Base-by-base conservation (phyloP, 1,284 basidiomycete genomes). In the Naganishia albida region DNA sequence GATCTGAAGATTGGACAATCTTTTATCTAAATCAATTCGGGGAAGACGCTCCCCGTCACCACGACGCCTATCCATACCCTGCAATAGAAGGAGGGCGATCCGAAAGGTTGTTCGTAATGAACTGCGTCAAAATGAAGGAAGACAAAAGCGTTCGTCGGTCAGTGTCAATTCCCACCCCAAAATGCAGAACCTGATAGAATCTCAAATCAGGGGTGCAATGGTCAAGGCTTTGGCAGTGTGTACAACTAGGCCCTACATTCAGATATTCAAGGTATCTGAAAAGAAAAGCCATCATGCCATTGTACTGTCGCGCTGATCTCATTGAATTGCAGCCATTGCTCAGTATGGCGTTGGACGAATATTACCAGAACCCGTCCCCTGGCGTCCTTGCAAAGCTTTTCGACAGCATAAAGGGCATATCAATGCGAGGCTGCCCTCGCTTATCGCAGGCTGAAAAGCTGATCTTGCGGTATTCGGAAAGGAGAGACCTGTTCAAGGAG, bases 201-300 rank as follows among this genome's bases (percentile, higher is more conserved):
- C 12, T 25, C 39, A 10, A 12, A 30, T 30, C 71, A 93, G 95
- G 81, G 94, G 95, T 63, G 95, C 94, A 0, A 86, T 90, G 70
- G 93, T 98, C 69, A 91, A 97, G 79, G 95, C 95, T 3, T 85
- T 99, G 81, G 95, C 95, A 18, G 91, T 99, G 70, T 96, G 92
- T 74, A 95, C 93, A 0, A 87, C 89, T 28, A 89, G 95, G 79
- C 93, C 96, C 0, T 98, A 91, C 78, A 93, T 99, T 67, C 92
- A 97, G 72, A 91, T 98, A 73, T 99, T 96, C 86, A 97, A 98
- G 84, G 92, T 89, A 67, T 6, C 7, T 1, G 10, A 12, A 12
- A 7, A 8, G 46, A 4, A 23, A 69, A 82, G 76, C 20, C 20
- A 42, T 16, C 40, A 42, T 26, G 13, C 18, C 38, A 48, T 39